Conservation (phyloP, 1,284 basidiomycete species). For the Irpex sp. region DNA sequence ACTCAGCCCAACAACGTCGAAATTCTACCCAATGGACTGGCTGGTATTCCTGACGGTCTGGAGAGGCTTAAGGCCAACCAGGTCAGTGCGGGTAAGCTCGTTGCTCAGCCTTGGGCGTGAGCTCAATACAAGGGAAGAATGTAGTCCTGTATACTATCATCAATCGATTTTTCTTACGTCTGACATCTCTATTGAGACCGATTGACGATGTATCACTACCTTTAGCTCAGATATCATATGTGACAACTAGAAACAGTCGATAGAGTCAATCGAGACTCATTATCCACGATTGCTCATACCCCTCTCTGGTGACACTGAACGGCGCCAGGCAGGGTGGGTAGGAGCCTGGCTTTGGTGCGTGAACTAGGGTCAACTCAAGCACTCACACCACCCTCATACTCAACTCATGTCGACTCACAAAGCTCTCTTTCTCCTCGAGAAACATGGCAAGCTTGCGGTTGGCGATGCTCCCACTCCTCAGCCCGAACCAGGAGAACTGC, state of each 20-base stretch:
- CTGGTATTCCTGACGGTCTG: conserved; percentile 24
- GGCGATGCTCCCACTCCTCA: conserved; percentile 15
- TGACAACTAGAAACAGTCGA: too few species aligned
- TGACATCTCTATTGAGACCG: too few species aligned
- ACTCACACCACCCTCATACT: too few species aligned
- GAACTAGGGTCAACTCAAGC: too few species aligned
- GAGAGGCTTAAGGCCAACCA: conserved; percentile 19
- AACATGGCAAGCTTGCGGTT: conserved; percentile 22
- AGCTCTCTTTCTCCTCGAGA: conserved; percentile 21
- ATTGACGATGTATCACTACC: too few species aligned
- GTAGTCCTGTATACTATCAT: neutral
- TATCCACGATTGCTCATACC: too few species aligned
- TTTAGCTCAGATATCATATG: too few species aligned
- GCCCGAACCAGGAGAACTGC: conserved; percentile 32
- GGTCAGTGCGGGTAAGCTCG: conserved; percentile 27
- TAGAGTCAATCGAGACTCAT: too few species aligned
- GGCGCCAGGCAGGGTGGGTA: too few species aligned
- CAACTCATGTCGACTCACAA: conserved; percentile 16
- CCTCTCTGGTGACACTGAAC: too few species aligned
- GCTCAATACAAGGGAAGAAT: neutral
- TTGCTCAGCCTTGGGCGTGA: conserved; percentile 27
- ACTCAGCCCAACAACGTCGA: conserved; percentile 17
- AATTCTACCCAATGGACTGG: conserved; percentile 25
- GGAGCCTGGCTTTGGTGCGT: too few species aligned
- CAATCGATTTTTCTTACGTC: too few species aligned